Conservation (phyloP, 2,329 filamentous ascomycete species). For the Beauveria pseudobassiana region DNA sequence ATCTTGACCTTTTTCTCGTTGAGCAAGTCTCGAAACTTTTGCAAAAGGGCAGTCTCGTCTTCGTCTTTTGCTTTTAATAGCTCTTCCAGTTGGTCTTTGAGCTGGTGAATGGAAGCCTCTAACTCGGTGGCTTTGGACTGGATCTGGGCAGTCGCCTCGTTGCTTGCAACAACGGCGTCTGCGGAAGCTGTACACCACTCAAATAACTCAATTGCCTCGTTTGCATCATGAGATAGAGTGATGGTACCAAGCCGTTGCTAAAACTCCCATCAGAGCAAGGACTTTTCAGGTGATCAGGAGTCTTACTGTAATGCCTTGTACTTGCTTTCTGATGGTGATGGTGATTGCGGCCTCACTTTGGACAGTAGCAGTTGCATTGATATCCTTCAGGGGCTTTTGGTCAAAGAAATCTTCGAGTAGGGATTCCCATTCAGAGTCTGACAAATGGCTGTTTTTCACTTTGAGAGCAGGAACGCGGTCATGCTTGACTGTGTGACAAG, state of each 20-base stretch:
- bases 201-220: slow-evolving; percentile 56
- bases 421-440: slow-evolving; percentile 58
- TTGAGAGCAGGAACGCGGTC: slow-evolving; percentile 45
- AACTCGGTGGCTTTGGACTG: slow-evolving; percentile 38
- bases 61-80: slow-evolving; percentile 58
- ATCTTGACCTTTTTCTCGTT: slow-evolving; percentile 80
- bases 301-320: slow-evolving; percentile 60
- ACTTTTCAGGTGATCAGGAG: rapidly evolving
- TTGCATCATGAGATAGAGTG: slow-evolving; percentile 44
- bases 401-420: slow-evolving; percentile 53
- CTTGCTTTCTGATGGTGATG: slow-evolving; percentile 57
- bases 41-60: slow-evolving; percentile 58
- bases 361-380: slow-evolving; percentile 54
- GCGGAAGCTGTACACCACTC: slow-evolving; percentile 62
- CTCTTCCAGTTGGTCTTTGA: slow-evolving; percentile 58
- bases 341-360: slow-evolving; percentile 43
- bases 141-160: slow-evolving; percentile 34
- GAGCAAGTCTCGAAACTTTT: slow-evolving; percentile 62
- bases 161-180: slow-evolving; percentile 37
- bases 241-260: slow-evolving; percentile 66
- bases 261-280: neutral
- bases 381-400: slow-evolving; percentile 40
- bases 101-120: slow-evolving; percentile 47
- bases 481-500: slow-evolving; percentile 43
- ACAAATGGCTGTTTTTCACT: slow-evolving; percentile 45